Evolutionary conservation across 306 rosid species (phyloP).

Genomic region (Prunus mongolica): DNA sequence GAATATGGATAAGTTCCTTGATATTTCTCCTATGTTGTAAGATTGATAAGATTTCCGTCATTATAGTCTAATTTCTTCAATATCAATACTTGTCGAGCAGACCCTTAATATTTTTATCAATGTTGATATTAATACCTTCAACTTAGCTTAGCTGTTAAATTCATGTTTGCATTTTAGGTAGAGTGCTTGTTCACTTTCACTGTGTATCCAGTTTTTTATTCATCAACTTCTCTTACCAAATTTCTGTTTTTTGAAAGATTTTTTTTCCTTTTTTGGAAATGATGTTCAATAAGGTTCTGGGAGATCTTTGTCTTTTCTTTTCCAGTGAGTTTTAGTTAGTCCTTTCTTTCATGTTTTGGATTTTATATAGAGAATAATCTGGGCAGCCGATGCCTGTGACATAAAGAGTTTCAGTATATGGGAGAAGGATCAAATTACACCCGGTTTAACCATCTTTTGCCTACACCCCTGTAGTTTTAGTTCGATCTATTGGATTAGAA

Average conservation of each 20-base stretch:
- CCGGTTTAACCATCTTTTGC: not conserved
- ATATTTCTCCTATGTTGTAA: not conserved
- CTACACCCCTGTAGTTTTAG: not conserved
- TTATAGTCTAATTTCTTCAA: not conserved
- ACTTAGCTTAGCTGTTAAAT: not conserved
- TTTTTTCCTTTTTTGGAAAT: not conserved
- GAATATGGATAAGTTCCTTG: too few relatives aligned
- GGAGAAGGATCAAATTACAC: not conserved
- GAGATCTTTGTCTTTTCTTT: not conserved
- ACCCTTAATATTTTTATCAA: not conserved
- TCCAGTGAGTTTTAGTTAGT: not conserved
- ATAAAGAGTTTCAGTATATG: not conserved
- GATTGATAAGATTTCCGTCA: not conserved
- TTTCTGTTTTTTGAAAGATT: not conserved
- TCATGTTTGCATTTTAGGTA: not conserved
- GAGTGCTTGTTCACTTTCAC: slow-evolving; percentile 6
- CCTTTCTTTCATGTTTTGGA: not conserved
- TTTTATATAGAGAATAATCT: not conserved
- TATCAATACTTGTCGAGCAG: not conserved
- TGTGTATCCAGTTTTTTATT: not conserved
- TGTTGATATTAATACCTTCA: not conserved
- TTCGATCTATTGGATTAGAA: not conserved
- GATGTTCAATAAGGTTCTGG: not conserved
- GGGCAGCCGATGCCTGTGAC: not conserved
- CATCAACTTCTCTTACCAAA: not conserved